Evolutionary conservation across 371 early-diverging fungal species (phyloP).

Genomic region (Mortierella sp.): DNA sequence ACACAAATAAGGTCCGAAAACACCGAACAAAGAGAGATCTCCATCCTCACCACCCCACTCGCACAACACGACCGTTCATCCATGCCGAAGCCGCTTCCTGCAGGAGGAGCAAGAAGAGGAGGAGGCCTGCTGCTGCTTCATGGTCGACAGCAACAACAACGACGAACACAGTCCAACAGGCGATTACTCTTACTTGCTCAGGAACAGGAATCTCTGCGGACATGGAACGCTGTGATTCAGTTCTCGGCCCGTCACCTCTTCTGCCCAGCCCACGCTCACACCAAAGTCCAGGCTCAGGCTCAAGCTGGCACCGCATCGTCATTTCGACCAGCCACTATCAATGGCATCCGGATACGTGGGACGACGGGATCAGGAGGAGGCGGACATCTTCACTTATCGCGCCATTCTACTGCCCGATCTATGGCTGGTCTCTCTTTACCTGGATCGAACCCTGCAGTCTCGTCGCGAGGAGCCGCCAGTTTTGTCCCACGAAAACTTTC

Average conservation of each 20-base stretch:
- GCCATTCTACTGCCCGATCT: not conserved
- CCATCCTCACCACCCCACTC: not conserved
- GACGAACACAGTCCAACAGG: not conserved
- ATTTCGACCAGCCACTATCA: not conserved
- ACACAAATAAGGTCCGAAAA: constrained; percentile 11
- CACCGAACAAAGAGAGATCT: not conserved
- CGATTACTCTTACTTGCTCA: not conserved
- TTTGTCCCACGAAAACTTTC: constrained; percentile 8
- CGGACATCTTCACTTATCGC: not conserved
- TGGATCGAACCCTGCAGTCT: not conserved
- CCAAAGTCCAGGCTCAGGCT: not conserved
- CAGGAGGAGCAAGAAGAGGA: constrained; percentile 21
- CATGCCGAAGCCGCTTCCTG: constrained; percentile 44
- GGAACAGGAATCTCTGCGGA: constrained; percentile 16
- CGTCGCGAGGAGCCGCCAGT: constrained; percentile 1
- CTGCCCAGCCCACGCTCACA: constrained; percentile 38
- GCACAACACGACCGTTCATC: not conserved
- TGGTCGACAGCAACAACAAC: constrained; percentile 4
- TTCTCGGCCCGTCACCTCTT: constrained; percentile 52
- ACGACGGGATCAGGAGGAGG: not conserved
- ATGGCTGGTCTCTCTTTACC: not conserved
- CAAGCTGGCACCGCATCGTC: not conserved
- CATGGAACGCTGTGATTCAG: constrained; percentile 50
- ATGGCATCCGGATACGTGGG: not conserved
- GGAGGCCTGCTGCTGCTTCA: constrained; percentile 14